Evolutionary conservation across 78 protist species (phyloP).

Genomic region (Dictyostelium intermedium): DNA sequence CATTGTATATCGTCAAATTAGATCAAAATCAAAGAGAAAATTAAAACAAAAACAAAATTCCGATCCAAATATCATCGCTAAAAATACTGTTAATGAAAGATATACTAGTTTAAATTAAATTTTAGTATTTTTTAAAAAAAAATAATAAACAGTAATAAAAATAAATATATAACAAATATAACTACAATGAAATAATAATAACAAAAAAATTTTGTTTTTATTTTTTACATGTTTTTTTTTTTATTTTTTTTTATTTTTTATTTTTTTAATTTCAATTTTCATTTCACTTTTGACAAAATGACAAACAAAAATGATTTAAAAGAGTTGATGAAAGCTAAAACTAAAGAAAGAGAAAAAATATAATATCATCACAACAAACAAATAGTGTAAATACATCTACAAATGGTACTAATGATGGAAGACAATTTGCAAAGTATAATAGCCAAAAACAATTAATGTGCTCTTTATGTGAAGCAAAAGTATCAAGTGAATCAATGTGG

Average conservation of each 20-base stretch:
- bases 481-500: slow-evolving; percentile 48
- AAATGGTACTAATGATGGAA: not conserved
- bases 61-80: not conserved
- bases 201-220: not conserved
- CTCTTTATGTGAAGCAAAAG: slow-evolving; percentile 1
- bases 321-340: slow-evolving; percentile 7
- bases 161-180: not conserved
- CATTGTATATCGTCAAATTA: not conserved
- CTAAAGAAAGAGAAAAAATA: not conserved
- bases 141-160: not conserved
- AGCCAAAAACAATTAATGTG: slow-evolving; percentile 19
- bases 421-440: not conserved
- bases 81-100: slow-evolving; percentile 2
- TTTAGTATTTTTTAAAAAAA: not conserved
- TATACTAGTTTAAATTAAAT: slow-evolving; percentile 8
- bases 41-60: not conserved
- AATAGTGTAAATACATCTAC: not conserved
- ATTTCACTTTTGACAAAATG: not conserved
- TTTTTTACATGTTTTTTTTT: not conserved
- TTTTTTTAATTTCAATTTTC: too few relatives aligned
- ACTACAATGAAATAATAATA: too few relatives aligned
- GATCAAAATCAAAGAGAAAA: slow-evolving; percentile 3
- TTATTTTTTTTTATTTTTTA: too few relatives aligned
- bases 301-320: slow-evolving; percentile 1
- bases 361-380: not conserved